Evolutionary conservation across 148 eudicot genomes (phyloP), one percentile per base, ranked within the genome.

Genomic region (Pharnaceum exiguum): DNA sequence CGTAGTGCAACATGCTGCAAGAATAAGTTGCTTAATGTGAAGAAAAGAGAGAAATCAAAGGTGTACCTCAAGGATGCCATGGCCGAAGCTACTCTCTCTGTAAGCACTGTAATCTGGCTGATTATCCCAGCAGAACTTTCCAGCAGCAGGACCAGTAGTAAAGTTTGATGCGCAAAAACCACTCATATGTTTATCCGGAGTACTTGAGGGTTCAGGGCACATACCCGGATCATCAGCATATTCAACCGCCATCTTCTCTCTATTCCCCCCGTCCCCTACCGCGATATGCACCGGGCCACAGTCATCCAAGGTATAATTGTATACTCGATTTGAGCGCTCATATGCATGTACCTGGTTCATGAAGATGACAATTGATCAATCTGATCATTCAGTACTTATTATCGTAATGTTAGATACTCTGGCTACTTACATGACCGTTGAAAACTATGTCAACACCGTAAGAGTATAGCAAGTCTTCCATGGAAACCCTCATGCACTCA

Each of bases 61-160:
- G n/a, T n/a, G 51, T 62, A 90, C 97, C 96, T 93, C 96, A 29
- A 93, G 79, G 30, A 93, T 85, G 30, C 98, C 98, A 66, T 93
- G 98, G 48, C 98, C 98, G 47, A 93, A 93, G 79, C 98, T 93
- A 59, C 78, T 79, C 75, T 93, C 98, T 59, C 98, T 77, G 48
- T 69, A 89, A 7, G 98, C 96, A 39, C 96, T 88, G 49, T 59
- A 93, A 62, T 93, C 96, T 35, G 96, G 98, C 60, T 93, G 98
- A 19, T 59, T 79, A 55, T 85, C 96, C 98, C 98, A 93, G 57
- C 98, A 93, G 33, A 93, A 93, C 36, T 83, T 88, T 3, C 96
- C 96, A 11, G 84, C 77, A 50, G 96, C 95, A 54, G 95, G 97
- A 43, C 97, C 97, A 37, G 85, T 62, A 22, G 98, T 85, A 55